Base-by-base conservation (phyloP, 441 rosid species). In the Sinapis alba region DNA sequence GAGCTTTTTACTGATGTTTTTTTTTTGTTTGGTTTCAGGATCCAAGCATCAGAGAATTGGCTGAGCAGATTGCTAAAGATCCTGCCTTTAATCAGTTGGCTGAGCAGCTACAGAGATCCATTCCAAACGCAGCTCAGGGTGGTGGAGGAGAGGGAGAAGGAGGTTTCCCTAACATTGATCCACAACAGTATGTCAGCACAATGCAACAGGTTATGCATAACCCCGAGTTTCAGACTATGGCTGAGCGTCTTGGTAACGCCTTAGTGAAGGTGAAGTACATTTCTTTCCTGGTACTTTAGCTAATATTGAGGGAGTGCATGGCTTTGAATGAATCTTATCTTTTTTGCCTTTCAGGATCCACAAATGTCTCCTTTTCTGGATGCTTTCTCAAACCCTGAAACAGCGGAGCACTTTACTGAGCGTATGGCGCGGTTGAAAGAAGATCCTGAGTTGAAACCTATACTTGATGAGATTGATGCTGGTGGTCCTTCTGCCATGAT, bases 121-220 rank as follows among this genome's bases (percentile, higher is more conserved):
- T 91, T 51, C 93, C 89, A 68, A 90, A 86, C 65, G 82, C 82
- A 68, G 27, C 85, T 2, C 73, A 61, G 9, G 96, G 84, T 12
- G 62, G 62, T 26, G 23, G 84, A n/a, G 62, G 62, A 58, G 23
- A 5, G 0, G 59, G 3, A 53, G 94, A 83, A 51, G 94, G 87
- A 0, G 62, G 80, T 59, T 27, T 83, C 36, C 98, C 97, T 11
- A 85, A 83, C 76, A 86, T 94, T 69, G 96, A 94, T 71, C 51
- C 88, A 19, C 86, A 89, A 60, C 92, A 92, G 68, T 94, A 94
- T 77, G 79, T 83, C 32, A 62, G 89, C 41, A 94, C 98, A 15
- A 88, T 94, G 96, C 92, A 90, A 56, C 97, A 94, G 79, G 97
- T 94, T 78, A 91, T 94, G 97, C 90, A 94, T 83, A 94, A 94